Evolutionary conservation across 106 monocot genomes (phyloP), one percentile per base, ranked within the genome.

Genomic region (Platanthera guangdongensis): DNA sequence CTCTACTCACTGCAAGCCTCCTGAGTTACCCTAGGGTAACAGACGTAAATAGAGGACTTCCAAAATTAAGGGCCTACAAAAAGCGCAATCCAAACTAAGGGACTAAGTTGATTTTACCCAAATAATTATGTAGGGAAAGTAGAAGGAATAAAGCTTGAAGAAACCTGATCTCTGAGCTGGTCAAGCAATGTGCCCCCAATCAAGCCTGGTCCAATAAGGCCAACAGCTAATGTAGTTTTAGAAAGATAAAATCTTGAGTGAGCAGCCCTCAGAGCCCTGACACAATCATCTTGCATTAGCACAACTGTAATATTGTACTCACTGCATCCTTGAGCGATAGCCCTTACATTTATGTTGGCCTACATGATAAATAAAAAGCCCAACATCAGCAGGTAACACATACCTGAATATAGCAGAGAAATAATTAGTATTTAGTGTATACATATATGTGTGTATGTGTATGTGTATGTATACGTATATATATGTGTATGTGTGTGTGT

Each of bases 251-350:
- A 94, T 73, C 97, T 85, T 48, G 97, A 99, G 53, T 99, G 97
- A 71, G 90, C 91, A 68, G 97, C 94, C 74, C 90, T 81, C 47
- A 99, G 78, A 57, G 89, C 97, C 82, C 88, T 79, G 67, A 99
- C 82, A 60, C 94, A 89, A 79, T 99, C 94, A 69, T 94, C 88
- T 82, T 92, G 89, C 78, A 94, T 94, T 63, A 99, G 51, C 4
- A 99, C 97, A 53, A 99, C 86, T 57, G 97, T 99, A 50, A 99
- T 92, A 78, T 99, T 99, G 84, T 99, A 99, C 74, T 99, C 97
- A 51, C 94, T 91, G 82, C 94, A 94, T 64, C 97, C 97, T 90
- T 99, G 97, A 74, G 97, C 91, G 85, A 99, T 99, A 52, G 97
- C 97, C 64, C 97, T 87, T 76, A 99, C 85, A 82, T 99, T 99